Evolutionary conservation across 495 filamentous ascomycete species (phyloP).

Genomic region (Delitschia confertaspora): DNA sequence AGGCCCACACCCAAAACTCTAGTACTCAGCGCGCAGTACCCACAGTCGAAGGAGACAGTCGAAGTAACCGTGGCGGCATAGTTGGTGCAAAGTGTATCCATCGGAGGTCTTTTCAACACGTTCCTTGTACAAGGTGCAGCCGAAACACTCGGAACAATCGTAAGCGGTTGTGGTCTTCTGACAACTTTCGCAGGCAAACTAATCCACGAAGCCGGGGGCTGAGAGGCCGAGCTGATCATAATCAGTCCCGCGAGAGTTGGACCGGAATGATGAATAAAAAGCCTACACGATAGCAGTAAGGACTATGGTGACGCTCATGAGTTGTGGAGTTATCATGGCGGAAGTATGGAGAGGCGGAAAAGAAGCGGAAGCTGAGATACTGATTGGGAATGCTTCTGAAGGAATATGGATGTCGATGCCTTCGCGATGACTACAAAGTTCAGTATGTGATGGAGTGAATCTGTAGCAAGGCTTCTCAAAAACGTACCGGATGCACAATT

Average conservation of each 20-base stretch:
- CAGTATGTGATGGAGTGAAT: too few relatives aligned
- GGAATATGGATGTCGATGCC: too few relatives aligned
- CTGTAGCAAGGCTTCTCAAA: too few relatives aligned
- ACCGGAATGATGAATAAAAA: not conserved
- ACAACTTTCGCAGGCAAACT: too few relatives aligned
- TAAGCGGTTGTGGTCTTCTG: too few relatives aligned
- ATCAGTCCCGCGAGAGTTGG: not conserved
- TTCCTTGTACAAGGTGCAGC: slow-evolving; percentile 13
- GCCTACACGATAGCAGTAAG: not conserved
- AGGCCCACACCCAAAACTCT: slow-evolving; percentile 7
- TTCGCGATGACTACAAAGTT: too few relatives aligned
- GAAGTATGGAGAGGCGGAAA: too few relatives aligned
- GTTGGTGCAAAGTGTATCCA: slow-evolving; percentile 16
- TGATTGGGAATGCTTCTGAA: too few relatives aligned
- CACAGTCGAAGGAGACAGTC: slow-evolving; percentile 14
- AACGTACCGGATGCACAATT: too few relatives aligned
- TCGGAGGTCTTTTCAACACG: slow-evolving; percentile 4
- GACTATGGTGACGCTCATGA: not conserved
- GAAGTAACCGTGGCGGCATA: slow-evolving; percentile 11
- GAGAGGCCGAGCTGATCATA: not conserved
- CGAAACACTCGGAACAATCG: too few relatives aligned
- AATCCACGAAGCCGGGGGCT: slow-evolving; percentile 1
- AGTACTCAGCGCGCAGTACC: slow-evolving; percentile 10
- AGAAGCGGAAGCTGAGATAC: too few relatives aligned
- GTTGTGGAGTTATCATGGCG: not conserved